Conservation (phyloP, 805 yeast species). For the Saccharomyces mikatae region DNA sequence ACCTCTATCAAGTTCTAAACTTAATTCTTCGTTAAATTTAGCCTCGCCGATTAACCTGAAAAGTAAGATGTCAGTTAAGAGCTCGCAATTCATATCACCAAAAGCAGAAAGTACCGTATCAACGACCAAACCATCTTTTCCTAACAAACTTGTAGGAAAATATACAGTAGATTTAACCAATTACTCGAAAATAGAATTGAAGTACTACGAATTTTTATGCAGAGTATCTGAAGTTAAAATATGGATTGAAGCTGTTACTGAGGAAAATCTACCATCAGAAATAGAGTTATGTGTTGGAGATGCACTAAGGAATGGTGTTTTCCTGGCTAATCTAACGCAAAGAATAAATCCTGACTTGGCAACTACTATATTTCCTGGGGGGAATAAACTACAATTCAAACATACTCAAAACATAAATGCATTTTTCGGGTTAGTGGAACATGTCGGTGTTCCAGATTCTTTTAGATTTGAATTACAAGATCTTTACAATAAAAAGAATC, state of each 20-base stretch:
- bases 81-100: background rate
- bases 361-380: slow-evolving; percentile 44
- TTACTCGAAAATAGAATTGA: slow-evolving; percentile 17
- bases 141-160: slow-evolving; percentile 1
- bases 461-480: slow-evolving; percentile 90
- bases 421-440: slow-evolving; percentile 64
- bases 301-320: slow-evolving; percentile 74
- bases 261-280: slow-evolving; percentile 49
- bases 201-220: slow-evolving; percentile 72
- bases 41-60: background rate
- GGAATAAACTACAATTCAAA: slow-evolving; percentile 66
- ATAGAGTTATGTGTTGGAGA: slow-evolving; percentile 47
- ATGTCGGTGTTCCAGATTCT: slow-evolving; percentile 72
- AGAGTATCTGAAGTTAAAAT: slow-evolving; percentile 72
- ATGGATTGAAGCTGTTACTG: slow-evolving; percentile 65
- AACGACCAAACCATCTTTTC: background rate
- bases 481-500: slow-evolving; percentile 80
- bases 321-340: slow-evolving; percentile 70
- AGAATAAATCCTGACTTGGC: slow-evolving; percentile 61
- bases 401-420: slow-evolving; percentile 89
- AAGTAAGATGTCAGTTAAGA: background rate
- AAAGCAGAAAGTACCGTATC: background rate
- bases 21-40: slow-evolving; percentile 10
- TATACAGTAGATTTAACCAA: slow-evolving; percentile 1
- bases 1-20: slow-evolving; percentile 19